Conservation (phyloP, 2,329 filamentous ascomycete genomes). For the Coleophoma eucalyptorum region DNA sequence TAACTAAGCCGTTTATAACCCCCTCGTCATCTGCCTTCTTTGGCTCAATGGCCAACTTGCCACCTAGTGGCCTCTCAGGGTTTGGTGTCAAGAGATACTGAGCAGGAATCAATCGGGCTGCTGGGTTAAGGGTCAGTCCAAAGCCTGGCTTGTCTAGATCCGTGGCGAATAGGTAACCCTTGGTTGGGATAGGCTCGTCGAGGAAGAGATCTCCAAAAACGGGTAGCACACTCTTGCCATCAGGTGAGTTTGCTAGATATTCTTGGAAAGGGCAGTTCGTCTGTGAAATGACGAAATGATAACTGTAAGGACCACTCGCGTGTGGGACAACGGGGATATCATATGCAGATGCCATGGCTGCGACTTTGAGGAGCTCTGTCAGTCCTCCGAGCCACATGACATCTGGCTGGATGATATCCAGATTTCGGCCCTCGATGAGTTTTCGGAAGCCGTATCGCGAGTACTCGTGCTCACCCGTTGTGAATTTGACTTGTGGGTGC, state of each 20-base stretch:
- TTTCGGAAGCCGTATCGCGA: conserved; percentile 93
- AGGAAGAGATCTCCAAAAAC: conserved; percentile 90
- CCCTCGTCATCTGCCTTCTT: conserved; percentile 21
- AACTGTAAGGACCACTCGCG: conserved; percentile 89
- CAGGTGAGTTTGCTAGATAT: conserved; percentile 88
- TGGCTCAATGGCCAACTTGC: conserved; percentile 10
- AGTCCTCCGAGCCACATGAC: conserved; percentile 97
- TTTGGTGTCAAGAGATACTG: conserved; percentile 68
- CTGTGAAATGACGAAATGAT: conserved; percentile 93
- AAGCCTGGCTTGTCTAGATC: conserved; percentile 88
- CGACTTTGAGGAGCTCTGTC: conserved; percentile 86
- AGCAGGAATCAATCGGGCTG: conserved; percentile 71
- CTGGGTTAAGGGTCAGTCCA: conserved; percentile 80
- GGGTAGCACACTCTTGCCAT: conserved; percentile 83
- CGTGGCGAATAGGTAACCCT: conserved; percentile 75
- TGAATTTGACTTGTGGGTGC: conserved; percentile 88
- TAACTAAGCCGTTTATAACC: conserved; percentile 27
- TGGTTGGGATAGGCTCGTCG: conserved; percentile 83
- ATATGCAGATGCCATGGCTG: conserved; percentile 86
- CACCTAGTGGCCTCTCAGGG: conserved; percentile 41
- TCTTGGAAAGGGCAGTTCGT: conserved; percentile 94
- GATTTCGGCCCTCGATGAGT: conserved; percentile 83
- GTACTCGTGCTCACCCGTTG: conserved; percentile 94
- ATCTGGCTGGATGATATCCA: conserved; percentile 93
- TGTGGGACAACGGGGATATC: conserved; percentile 95